Conservation (phyloP, 202 grass and related monocot species). For the Dendrocalamus latiflorus region DNA sequence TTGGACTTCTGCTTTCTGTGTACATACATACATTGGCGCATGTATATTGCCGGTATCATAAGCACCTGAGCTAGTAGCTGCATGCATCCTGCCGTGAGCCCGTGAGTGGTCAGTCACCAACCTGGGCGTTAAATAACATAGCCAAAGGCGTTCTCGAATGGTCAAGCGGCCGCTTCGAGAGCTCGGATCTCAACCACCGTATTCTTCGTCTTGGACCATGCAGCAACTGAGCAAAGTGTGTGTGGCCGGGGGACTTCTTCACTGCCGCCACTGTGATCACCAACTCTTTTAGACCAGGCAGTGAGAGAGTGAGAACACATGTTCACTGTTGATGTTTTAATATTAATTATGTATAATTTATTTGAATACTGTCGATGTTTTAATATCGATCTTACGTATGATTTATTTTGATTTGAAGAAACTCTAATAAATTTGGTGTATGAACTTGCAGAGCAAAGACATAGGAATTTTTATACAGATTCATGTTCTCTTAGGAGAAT, state of each 20-base stretch:
- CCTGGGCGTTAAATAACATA: background rate
- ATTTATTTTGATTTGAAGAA: no score
- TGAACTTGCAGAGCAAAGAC: no score
- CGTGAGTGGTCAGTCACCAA: background rate
- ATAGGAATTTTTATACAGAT: no score
- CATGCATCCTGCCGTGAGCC: background rate
- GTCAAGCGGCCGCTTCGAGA: constrained; percentile 47
- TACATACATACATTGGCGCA: background rate
- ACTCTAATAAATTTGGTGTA: no score
- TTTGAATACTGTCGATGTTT: no score
- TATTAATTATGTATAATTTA: no score
- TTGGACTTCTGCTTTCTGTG: background rate
- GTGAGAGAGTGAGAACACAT: background rate
- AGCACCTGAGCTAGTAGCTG: background rate
- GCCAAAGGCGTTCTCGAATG: constrained; percentile 13
- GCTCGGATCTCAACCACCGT: constrained; percentile 39
- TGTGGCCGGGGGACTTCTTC: constrained; percentile 12
- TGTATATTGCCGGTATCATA: background rate
- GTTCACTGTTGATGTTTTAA: no score
- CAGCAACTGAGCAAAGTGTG: constrained; percentile 10
- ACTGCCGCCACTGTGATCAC: background rate
- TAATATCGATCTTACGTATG: no score
- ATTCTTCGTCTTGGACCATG: constrained; percentile 24
- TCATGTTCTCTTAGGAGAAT: no score
- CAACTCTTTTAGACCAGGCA: background rate